Evolutionary conservation across 768 basidiomycete genomes (phyloP), one percentile per base, ranked within the genome.

Genomic region (Kwoniella dejecticola): DNA sequence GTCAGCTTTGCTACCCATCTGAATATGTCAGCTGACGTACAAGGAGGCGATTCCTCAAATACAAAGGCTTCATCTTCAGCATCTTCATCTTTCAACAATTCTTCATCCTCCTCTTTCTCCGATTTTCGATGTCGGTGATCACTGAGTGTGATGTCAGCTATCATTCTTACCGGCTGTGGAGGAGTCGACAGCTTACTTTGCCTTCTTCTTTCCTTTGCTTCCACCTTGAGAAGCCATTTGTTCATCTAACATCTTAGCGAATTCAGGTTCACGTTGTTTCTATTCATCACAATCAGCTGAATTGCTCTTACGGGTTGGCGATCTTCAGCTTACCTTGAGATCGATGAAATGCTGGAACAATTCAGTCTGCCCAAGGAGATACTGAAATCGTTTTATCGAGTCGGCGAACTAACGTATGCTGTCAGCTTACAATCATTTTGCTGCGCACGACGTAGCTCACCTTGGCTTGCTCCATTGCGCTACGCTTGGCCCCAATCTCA

Each of bases 311-410:
- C 6, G 38, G 13, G 12, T 10, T 11, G 40, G 11, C 4, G 8
- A 29, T 10, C 42, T 7, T 36, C 50, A 4, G 42, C 82, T 26
- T 21, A 89, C 91, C 85, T 96, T 96, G 79, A 97, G 88, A 77
- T 97, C 92, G 6, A 97, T 90, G 75, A 98, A 98, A 79, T 98
- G 95, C 70, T 92, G 91, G 83, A 99, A 99, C 19, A 98, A 83
- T 67, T 98, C 96, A 0, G 95, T 98, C 78, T 99, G 94, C 7
- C 96, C 96, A 1, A 99, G 84, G n/a, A 98, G 85, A 79, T 97
- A 98, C 1, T 90, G 90, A 76, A 97, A 98, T 17, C 93, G 88
- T 78, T 98, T 98, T 63, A 97, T 90, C 10, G 93, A 91, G 74
- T 97, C 94, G 19, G 90, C 81, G 40, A 93, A 84, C 91, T 97